Evolutionary conservation across 23 red algal species (phyloP), one percentile per base, ranked within the genome.

Genomic region (Gracilariopsis chorda): DNA sequence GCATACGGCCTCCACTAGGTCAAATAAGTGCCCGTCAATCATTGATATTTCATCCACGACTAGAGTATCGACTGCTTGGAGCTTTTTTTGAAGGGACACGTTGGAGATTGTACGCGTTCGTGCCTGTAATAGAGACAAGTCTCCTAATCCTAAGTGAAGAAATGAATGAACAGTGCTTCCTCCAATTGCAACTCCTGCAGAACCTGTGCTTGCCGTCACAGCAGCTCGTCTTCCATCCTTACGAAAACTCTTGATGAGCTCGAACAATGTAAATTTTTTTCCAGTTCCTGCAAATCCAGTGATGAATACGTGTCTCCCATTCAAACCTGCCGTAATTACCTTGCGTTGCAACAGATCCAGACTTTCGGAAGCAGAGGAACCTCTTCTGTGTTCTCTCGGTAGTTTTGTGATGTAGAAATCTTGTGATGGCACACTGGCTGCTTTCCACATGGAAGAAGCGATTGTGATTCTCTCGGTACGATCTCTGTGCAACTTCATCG

Each of bases 1-100:
- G 6, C 39, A 36, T 8, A 87, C 45, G 14, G 63, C 83, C 19
- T 70, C 63, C 28, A 87, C 34, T 1, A 28, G 73, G 25, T 70
- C 48, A 87, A 87, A 87, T 9, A 87, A 48, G 29, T 51, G 40
- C 1, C 42, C 40, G 27, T 70, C 63, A 29, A 87, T 48, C 83
- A 87, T 87, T 5, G 83, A 87, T 48, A 87, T 48, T 63, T 87
- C 83, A 57, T 87, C 83, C 33, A 87, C 74, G 10, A 87, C 46
- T 13, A 87, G 51, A 7, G 46, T 44, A 24, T 80, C 45, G 24
- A 80, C 33, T 24, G 33, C 20, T 1, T 55, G 20, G 8, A 80
- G 55, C 37, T 51, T 70, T 14, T 51, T 41, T 70, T 51, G 68
- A 3, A 75, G 16, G n/a, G n/a, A n/a, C n/a, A n/a, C n/a, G n/a